These are phyloP conservation scores for Boletus reticulatus DNA, from an alignment of 768 basidiomycete genomes.

Conservation along the genomic window DNA sequence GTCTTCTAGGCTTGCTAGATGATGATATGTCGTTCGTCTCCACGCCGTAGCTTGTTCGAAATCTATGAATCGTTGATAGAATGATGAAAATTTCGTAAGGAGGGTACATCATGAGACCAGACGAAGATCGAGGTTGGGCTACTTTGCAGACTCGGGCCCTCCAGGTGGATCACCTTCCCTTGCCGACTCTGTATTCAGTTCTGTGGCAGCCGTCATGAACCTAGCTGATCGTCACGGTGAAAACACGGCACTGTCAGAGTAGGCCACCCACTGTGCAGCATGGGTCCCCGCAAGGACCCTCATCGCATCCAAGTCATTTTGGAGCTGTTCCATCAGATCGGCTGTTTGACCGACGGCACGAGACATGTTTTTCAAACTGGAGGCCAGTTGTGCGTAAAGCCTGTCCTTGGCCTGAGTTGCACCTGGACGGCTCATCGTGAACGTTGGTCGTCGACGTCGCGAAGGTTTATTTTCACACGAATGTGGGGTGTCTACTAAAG, in stretches of 20 bases:
- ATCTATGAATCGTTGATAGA: too few species aligned
- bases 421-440: constrained; percentile 33
- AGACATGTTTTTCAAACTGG: constrained; percentile 65
- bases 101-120: not conserved
- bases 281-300: constrained; percentile 73
- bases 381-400: constrained; percentile 74
- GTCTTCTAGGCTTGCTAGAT: too few species aligned
- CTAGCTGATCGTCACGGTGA: constrained; percentile 25
- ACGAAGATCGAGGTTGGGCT: not conserved
- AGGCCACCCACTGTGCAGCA: constrained; percentile 67
- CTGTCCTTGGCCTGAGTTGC: constrained; percentile 79
- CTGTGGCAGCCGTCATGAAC: constrained; percentile 50
- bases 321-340: constrained; percentile 72
- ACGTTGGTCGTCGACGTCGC: not conserved
- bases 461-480: constrained; percentile 12
- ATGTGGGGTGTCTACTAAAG: not conserved
- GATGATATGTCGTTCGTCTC: too few species aligned
- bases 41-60: too few species aligned
- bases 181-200: constrained; percentile 35
- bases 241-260: not conserved
- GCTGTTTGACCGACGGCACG: constrained; percentile 69
- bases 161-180: constrained; percentile 11
- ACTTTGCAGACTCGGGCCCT: constrained; percentile 10
- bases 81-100: not conserved
- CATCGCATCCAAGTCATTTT: constrained; percentile 78